Evolutionary conservation across 2,329 filamentous ascomycete species (phyloP).

Genomic region (Dactylonectria macrodidyma): DNA sequence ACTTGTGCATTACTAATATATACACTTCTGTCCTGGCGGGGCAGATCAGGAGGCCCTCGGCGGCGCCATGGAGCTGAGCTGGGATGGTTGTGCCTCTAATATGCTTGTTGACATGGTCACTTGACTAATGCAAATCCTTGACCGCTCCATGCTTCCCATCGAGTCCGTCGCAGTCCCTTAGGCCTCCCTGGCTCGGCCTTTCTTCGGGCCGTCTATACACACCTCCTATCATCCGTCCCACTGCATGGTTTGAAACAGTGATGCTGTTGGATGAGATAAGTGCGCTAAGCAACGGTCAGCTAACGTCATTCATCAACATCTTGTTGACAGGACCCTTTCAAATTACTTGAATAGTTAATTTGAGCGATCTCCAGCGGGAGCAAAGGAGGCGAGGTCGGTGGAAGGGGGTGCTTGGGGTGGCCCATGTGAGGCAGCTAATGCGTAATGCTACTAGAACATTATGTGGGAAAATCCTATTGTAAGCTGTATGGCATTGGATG

Average conservation of each 20-base stretch:
- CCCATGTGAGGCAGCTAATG: constrained; percentile 4
- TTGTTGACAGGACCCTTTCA: constrained; percentile 3
- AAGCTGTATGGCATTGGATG: constrained; percentile 1
- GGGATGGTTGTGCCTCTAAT: neutral
- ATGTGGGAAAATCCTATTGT: constrained; percentile 4
- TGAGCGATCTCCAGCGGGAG: neutral
- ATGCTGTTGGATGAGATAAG: neutral
- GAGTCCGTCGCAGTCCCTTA: neutral
- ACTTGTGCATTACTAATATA: neutral
- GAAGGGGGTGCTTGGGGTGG: neutral
- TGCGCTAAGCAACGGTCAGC: neutral
- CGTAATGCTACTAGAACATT: neutral
- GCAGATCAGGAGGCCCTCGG: neutral
- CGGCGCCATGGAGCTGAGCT: neutral
- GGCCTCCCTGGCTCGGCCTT: constrained; percentile 4
- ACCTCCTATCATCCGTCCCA: neutral
- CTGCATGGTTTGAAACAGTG: neutral
- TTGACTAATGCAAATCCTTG: constrained; percentile 4
- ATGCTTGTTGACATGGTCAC: constrained; percentile 3
- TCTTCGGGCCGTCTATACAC: neutral
- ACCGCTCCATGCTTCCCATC: constrained; percentile 3
- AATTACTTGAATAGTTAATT: constrained; percentile 14
- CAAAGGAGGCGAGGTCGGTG: neutral
- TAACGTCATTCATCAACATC: neutral
- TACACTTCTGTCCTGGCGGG: constrained; percentile 8